Base-by-base conservation (phyloP, 306 rosid species). In the Glycine soja region DNA sequence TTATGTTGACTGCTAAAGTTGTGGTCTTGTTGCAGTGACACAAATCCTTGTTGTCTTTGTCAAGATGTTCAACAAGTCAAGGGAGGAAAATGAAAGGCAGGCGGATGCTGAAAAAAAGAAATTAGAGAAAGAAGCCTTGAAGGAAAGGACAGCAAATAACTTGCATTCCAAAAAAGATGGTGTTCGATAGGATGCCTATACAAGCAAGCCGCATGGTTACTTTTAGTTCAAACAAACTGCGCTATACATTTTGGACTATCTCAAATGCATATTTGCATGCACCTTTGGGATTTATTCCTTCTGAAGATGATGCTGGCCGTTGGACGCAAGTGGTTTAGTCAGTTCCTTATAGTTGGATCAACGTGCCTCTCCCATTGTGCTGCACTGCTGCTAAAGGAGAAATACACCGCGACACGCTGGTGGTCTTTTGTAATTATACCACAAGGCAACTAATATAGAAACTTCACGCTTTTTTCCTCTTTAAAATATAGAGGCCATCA, bases 91-190 rank as follows among this genome's bases (percentile, higher is more conserved):
- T 68, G 95, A 85, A 81, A 89, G 84, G 81, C 90, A 47, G 81
- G 99, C 99, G 4, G 99, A 93, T 70, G 97, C 88, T 57, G 99
- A 93, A 76, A 95, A 89, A 76, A 95, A 86, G 92, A 95, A 86
- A 80, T 78, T 89, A 76, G 99, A 95, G 79, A 95, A 91, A 86
- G 99, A 95, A 88, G 95, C 98, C 84, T 67, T 89, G 90, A 95
- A 93, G 88, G 99, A 95, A 36, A 83, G 89, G 80, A 67, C 87
- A n/a, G 77, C 87, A 13, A 81, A 86, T 54, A 90, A 79, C 73
- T 57, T 67, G 6, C 75, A 81, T 70, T 48, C 81, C 8, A 88
- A 79, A 83, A 88, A 79, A 84, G 95, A 89, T 6, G 78, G 14
- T 10, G 73, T 74, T 74, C 71, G 64, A 47, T 85, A 85, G 89